Conservation (phyloP, 2,329 filamentous ascomycete species). For the Stagonosporopsis rhizophila region DNA sequence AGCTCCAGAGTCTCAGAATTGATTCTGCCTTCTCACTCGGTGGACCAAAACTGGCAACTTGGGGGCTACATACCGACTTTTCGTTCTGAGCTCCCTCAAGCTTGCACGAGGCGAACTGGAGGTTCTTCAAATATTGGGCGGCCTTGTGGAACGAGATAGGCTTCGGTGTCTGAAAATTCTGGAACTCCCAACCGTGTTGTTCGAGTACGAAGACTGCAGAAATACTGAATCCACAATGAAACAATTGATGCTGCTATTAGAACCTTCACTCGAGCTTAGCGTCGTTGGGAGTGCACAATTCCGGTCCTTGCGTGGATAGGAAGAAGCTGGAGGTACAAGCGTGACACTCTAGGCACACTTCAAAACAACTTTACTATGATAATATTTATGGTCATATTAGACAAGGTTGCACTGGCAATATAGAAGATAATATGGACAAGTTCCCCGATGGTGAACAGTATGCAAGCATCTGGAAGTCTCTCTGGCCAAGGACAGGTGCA, state of each 20-base stretch:
- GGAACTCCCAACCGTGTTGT: not conserved
- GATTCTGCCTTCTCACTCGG: not conserved
- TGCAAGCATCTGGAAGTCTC: too few species aligned
- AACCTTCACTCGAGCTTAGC: not conserved
- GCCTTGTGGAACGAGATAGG: not conserved
- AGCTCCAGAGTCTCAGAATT: constrained; percentile 1
- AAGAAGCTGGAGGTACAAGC: not conserved
- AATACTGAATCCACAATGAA: not conserved
- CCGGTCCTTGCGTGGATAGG: not conserved
- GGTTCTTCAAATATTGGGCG: not conserved
- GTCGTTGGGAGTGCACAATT: not conserved
- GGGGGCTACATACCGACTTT: not conserved
- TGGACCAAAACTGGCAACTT: not conserved
- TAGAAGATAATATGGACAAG: too few species aligned
- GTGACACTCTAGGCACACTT: not conserved
- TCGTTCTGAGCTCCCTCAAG: not conserved
- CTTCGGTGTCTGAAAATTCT: not conserved
- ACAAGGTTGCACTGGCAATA: too few species aligned
- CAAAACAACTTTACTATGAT: not conserved
- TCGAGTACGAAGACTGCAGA: not conserved
- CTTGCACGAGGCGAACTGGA: not conserved
- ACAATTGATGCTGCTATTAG: not conserved
- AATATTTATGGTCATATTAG: not conserved
- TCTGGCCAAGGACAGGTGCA: too few species aligned
- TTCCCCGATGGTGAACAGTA: too few species aligned